phyloP scores from a whole-genome alignment of 352 stramenopile genomes.

The Blastocystis hominis region DNA sequence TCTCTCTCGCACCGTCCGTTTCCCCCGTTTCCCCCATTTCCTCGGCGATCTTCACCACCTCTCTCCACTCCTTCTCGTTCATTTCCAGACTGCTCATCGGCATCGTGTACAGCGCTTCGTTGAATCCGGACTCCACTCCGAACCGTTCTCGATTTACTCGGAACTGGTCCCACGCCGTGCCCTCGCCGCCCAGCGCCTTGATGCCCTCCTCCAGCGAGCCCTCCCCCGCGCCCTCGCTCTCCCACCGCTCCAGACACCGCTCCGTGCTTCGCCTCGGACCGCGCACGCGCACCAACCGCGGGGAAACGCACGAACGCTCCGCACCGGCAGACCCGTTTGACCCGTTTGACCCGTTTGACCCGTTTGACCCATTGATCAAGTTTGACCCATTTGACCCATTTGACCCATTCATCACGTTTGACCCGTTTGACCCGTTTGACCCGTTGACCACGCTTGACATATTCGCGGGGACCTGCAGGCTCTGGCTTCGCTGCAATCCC shows the following conservation, averaged over 20 bases:
- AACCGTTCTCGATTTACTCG: constrained; percentile 21
- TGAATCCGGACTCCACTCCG: constrained; percentile 33
- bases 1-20: neutral
- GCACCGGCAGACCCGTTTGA: too few species aligned
- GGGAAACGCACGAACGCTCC: neutral
- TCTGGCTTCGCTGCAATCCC: neutral
- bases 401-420: too few species aligned
- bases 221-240: neutral
- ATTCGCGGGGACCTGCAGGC: neutral
- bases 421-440: too few species aligned
- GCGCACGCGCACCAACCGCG: neutral
- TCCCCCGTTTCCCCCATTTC: constrained; percentile 6
- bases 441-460: neutral
- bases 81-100: constrained; percentile 17
- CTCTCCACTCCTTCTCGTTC: constrained; percentile 13
- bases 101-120: constrained; percentile 42
- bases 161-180: constrained; percentile 29
- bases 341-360: too few species aligned
- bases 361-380: too few species aligned
- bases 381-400: too few species aligned
- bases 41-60: neutral
- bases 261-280: too few species aligned
- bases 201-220: neutral
- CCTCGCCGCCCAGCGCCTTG: neutral
- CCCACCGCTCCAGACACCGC: constrained; percentile 18